Conservation (phyloP, 176 grass and related monocot genomes). For the Aegilops umbellulata region DNA sequence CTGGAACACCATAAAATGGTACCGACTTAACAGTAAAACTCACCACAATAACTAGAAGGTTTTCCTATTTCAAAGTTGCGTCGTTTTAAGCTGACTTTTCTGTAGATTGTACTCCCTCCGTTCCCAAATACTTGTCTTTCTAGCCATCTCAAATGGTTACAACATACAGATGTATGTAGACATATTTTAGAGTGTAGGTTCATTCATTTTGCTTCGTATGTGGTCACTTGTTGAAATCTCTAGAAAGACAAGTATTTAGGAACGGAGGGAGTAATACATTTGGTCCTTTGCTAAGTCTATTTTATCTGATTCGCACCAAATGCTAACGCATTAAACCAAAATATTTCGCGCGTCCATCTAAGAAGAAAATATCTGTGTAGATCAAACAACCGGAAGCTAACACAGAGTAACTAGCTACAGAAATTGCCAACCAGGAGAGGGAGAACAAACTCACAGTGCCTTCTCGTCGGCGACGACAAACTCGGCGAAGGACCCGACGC, state of each 20-base stretch:
- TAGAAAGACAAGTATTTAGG: no score
- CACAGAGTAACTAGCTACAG: not conserved
- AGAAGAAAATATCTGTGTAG: not conserved
- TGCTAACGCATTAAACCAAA: not conserved
- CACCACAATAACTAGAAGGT: not conserved
- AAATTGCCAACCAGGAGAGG: not conserved
- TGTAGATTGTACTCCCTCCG: no score
- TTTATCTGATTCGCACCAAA: not conserved
- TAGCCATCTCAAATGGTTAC: no score
- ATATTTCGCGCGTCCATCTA: not conserved
- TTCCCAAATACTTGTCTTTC: no score
- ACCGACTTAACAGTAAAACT: not conserved
- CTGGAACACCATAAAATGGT: slow-evolving; percentile 38
- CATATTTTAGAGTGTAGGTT: no score
- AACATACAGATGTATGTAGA: no score
- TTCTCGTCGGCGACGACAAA: slow-evolving; percentile 77
- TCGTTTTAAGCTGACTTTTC: not conserved
- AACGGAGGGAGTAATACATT: no score
- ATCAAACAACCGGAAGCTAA: not conserved
- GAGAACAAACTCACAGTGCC: slow-evolving; percentile 49
- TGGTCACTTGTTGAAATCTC: no score
- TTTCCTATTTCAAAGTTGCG: not conserved
- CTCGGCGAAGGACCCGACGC: slow-evolving; percentile 61
- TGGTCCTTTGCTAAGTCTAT: not conserved
- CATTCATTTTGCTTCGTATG: no score